Conservation (phyloP, 345 rosid species). For the Linum usitatissimum region DNA sequence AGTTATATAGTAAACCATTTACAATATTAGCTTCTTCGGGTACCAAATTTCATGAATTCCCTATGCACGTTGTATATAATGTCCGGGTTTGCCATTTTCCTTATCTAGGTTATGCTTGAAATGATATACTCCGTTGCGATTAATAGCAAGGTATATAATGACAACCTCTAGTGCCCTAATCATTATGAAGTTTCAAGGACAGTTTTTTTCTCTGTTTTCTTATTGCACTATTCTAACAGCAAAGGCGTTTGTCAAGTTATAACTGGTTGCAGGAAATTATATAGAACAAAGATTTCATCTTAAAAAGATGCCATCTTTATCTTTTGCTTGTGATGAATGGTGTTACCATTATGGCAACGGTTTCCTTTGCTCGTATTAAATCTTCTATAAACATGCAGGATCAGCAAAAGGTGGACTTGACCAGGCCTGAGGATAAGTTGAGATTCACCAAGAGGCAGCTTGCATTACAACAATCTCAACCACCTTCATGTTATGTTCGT, state of each 20-base stretch:
- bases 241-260: no score
- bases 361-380: not conserved
- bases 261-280: no score
- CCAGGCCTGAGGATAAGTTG: slow-evolving; percentile 38
- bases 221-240: no score
- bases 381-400: slow-evolving; percentile 34
- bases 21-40: not conserved
- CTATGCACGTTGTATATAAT: not conserved
- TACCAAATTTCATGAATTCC: not conserved
- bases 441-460: slow-evolving; percentile 13
- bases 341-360: not conserved
- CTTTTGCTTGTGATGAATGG: no score
- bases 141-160: not conserved
- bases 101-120: not conserved
- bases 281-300: no score
- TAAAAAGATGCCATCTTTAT: no score
- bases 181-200: not conserved
- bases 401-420: slow-evolving; percentile 41
- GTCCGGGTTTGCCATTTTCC: not conserved
- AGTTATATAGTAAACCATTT: not conserved
- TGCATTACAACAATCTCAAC: slow-evolving; percentile 15
- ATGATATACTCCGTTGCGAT: not conserved
- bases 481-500: slow-evolving; percentile 23
- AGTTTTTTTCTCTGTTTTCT: not conserved
- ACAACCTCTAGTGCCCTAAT: not conserved